Base-by-base conservation (phyloP, 345 rosid species). In the Populus pruinosa region DNA sequence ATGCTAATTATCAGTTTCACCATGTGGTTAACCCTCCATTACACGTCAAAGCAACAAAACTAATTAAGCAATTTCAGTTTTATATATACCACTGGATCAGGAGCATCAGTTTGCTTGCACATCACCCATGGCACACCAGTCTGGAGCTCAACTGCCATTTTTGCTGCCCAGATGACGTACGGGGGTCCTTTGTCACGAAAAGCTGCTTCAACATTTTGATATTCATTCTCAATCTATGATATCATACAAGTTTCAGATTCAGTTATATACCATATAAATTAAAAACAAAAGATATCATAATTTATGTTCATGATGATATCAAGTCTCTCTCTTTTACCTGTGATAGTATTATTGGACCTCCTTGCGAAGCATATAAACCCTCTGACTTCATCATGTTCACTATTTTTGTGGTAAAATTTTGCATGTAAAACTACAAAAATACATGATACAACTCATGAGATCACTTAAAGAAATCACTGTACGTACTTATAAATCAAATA, bases 31-130 rank as follows among this genome's bases (percentile, higher is more conserved):
- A 47, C 53, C 53, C 53, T 47, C 0, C 53, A 47, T 47, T 14
- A 4, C 1, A 14, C 53, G 0, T 16, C 53, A 47, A 12, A 47
- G 53, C 6, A 47, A 14, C 16, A 47, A 14, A 14, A 47, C 53
- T 43, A 43, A 43, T 14, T 4, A 47, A 47, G 1, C 5, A 4
- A 14, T 14, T 47, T 47, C 20, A 47, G 53, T 1, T 47, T 47
- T 8, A 27, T 17, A 27, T 10, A 8, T 63, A 92, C 96, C 89
- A 92, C 86, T 2, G 98, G 96, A 75, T 94, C 93, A 43, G 94
- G 96, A 76, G 96, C 98, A 82, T 94, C 90, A 29, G 82, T 77
- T 83, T 94, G 97, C 89, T 94, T 94, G 87, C 98, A 92, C 97
- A 94, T 94, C 53, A 87, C 87, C 96, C 98, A 94, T 2, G 98